Evolutionary conservation across 2,329 filamentous ascomycete species (phyloP).

Genomic region (Dendrostoma leiphaemia): DNA sequence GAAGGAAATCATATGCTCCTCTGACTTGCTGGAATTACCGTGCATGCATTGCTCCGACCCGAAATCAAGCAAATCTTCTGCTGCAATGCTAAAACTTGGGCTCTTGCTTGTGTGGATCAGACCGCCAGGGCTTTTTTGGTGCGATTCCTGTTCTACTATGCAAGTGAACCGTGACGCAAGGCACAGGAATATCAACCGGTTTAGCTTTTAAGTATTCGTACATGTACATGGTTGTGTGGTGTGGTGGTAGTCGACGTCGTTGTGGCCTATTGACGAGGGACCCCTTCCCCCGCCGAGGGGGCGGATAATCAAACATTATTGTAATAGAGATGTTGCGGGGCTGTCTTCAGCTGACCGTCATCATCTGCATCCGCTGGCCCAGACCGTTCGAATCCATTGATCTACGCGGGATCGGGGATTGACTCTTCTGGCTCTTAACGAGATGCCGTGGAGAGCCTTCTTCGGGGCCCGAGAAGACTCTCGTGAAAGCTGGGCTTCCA

Average conservation of each 20-base stretch:
- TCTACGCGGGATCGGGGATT: constrained; percentile 46
- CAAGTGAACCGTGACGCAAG: constrained; percentile 15
- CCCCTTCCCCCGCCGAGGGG: not conserved
- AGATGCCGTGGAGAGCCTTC: constrained; percentile 52
- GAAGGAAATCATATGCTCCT: not conserved
- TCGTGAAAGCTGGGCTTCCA: constrained; percentile 65
- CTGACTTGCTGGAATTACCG: constrained; percentile 7
- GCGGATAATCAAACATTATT: constrained; percentile 20
- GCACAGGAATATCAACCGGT: constrained; percentile 11
- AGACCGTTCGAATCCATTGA: constrained; percentile 52
- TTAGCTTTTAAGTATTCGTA: constrained; percentile 20
- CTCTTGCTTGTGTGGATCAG: constrained; percentile 11
- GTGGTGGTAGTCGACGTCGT: constrained; percentile 10
- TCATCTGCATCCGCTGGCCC: constrained; percentile 58
- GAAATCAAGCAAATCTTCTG: constrained; percentile 14
- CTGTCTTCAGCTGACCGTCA: constrained; percentile 56
- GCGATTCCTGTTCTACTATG: constrained; percentile 18
- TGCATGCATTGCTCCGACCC: not conserved
- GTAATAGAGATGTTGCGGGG: not conserved
- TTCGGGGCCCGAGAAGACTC: constrained; percentile 62
- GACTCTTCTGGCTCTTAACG: constrained; percentile 53
- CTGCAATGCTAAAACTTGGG: constrained; percentile 12
- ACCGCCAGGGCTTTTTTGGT: constrained; percentile 9
- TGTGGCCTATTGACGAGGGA: not conserved
- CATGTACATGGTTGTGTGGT: constrained; percentile 16